phyloP scores from a whole-genome alignment of 345 rosid genomes.

The Populus pruinosa region DNA sequence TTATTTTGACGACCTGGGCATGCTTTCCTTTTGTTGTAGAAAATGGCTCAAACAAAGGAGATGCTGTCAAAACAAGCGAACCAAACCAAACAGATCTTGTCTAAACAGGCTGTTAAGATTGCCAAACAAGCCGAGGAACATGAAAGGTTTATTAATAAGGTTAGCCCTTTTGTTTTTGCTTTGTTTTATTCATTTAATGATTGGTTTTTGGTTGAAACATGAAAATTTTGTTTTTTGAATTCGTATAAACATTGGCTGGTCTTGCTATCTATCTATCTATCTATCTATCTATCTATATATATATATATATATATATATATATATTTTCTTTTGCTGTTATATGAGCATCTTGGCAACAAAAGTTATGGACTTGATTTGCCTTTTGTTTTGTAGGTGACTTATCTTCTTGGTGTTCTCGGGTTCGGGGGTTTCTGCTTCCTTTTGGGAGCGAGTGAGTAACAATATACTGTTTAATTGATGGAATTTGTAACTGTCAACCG shows the following conservation, averaged over 20 bases:
- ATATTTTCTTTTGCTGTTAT: not conserved
- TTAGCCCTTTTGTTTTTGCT: slow-evolving; percentile 4
- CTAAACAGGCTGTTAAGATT: slow-evolving; percentile 89
- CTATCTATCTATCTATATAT: too few species aligned
- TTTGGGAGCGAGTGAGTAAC: slow-evolving; percentile 81
- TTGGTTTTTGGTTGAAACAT: not conserved
- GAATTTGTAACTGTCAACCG: not conserved
- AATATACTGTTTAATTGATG: slow-evolving; percentile 10
- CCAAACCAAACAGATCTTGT: slow-evolving; percentile 71
- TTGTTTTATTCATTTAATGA: not conserved
- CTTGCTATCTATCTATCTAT: too few species aligned
- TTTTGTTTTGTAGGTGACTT: slow-evolving; percentile 54
- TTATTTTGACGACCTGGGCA: slow-evolving; percentile 18
- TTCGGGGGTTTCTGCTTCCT: slow-evolving; percentile 92
- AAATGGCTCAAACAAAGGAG: slow-evolving; percentile 79
- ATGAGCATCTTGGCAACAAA: not conserved
- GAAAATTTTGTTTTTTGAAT: not conserved
- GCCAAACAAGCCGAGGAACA: slow-evolving; percentile 96
- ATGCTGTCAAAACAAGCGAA: slow-evolving; percentile 72
- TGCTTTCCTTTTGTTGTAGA: slow-evolving; percentile 33
- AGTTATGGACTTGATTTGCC: not conserved
- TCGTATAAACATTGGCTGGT: not conserved
- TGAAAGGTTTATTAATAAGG: slow-evolving; percentile 83
- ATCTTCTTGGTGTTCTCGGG: slow-evolving; percentile 85
- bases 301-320: too few species aligned